Conservation (phyloP, 2,329 filamentous ascomycete genomes). For the Seiridium unicorne region DNA sequence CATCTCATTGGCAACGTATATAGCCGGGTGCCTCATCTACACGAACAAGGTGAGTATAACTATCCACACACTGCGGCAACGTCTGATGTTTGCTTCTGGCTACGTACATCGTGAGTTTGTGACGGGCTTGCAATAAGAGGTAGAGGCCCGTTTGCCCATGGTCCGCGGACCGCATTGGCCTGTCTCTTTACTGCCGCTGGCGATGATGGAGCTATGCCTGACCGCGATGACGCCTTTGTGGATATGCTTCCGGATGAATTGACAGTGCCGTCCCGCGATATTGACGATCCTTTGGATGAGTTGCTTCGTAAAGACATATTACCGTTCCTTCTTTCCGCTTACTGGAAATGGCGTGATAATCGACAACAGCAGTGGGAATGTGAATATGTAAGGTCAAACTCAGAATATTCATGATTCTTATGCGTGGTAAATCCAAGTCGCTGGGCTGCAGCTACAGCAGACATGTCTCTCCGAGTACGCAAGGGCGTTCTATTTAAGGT, state of each 20-base stretch:
- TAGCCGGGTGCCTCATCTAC: constrained; percentile 23
- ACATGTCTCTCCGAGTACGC: too few relatives aligned
- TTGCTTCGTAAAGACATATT: neutral
- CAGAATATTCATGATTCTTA: too few relatives aligned
- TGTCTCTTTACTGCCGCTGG: neutral
- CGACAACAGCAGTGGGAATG: neutral
- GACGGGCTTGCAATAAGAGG: constrained; percentile 24
- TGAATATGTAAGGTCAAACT: neutral
- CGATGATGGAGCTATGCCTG: neutral
- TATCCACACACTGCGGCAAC: neutral
- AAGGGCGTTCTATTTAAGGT: too few relatives aligned
- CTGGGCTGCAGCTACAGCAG: too few relatives aligned
- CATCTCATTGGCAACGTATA: constrained; percentile 31
- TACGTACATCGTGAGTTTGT: constrained; percentile 13
- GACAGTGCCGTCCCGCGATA: neutral
- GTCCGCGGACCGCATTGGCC: constrained; percentile 9
- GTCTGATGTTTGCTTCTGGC: neutral
- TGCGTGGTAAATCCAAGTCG: too few relatives aligned
- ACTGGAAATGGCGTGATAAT: neutral
- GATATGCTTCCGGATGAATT: neutral
- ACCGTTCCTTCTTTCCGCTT: neutral
- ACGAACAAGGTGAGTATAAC: neutral
- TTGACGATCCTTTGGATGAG: neutral
- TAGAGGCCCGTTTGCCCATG: constrained; percentile 28
- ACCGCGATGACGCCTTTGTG: neutral